Evolutionary conservation across 2,329 filamentous ascomycete genomes (phyloP).

Genomic region (Xylariales sp.): DNA sequence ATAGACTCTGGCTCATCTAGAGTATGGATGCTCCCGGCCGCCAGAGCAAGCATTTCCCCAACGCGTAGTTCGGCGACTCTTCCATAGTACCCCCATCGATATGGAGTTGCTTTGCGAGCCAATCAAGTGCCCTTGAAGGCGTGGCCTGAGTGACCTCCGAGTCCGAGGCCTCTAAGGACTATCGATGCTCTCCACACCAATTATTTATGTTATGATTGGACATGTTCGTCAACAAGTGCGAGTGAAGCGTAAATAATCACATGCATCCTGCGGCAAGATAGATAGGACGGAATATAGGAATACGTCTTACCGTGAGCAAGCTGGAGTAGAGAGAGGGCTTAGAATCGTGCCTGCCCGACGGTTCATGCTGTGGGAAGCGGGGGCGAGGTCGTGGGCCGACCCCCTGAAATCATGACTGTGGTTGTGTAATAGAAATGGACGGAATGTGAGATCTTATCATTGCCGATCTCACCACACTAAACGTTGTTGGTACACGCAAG

Average conservation of each 20-base stretch:
- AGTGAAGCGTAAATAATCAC: not conserved
- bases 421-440: not conserved
- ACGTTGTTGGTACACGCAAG: not conserved
- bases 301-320: not conserved
- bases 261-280: not conserved
- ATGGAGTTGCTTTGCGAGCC: conserved; percentile 1
- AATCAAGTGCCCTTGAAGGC: conserved; percentile 7
- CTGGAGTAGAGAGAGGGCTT: not conserved
- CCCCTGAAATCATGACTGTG: not conserved
- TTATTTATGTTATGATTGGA: not conserved
- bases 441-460: not conserved
- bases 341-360: not conserved
- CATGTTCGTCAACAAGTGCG: not conserved
- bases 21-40: not conserved
- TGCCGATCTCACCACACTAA: conserved; percentile 8
- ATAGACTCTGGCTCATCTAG: not conserved
- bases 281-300: not conserved
- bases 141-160: not conserved
- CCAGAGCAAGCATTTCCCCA: not conserved
- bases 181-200: not conserved
- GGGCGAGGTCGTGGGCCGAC: not conserved
- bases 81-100: not conserved
- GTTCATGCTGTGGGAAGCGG: not conserved
- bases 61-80: not conserved
- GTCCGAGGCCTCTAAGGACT: not conserved